These are phyloP conservation scores for Triangularia setosa DNA, from an alignment of 2,329 filamentous ascomycete species.

Conservation along the genomic window DNA sequence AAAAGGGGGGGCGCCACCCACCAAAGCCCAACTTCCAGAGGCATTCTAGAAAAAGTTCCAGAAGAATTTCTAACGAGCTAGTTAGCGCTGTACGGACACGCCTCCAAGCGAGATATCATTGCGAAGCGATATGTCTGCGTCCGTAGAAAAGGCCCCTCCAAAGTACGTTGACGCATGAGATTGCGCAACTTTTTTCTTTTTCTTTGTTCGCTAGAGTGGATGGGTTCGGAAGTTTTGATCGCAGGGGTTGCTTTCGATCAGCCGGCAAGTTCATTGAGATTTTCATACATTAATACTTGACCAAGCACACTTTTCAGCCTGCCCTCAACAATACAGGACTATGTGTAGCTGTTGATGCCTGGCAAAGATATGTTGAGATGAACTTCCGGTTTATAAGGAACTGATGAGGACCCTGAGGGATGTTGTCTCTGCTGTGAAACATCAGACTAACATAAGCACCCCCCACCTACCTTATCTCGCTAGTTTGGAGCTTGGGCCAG, in stretches of 20 bases:
- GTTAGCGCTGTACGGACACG: not conserved
- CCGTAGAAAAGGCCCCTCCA: not conserved
- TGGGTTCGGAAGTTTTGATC: not conserved
- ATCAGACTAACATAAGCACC: not conserved
- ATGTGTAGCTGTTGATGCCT: not conserved
- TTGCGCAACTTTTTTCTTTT: not conserved
- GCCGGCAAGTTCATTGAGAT: not conserved
- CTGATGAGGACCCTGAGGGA: not conserved
- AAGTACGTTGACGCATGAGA: not conserved
- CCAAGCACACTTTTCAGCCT: no score
- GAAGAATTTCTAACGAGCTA: not conserved
- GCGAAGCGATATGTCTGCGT: not conserved
- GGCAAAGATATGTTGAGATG: not conserved
- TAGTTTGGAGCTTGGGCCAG: slow-evolving; percentile 5
- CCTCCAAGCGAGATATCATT: not conserved
- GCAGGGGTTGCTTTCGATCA: not conserved
- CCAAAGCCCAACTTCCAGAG: not conserved
- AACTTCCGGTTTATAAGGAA: not conserved
- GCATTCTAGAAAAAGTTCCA: slow-evolving; percentile 6
- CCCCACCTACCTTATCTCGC: slow-evolving; percentile 6
- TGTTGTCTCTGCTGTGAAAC: not conserved
- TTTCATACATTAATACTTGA: not conserved
- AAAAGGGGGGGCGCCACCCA: not conserved
- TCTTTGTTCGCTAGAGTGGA: not conserved
- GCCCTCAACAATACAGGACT: no score